Evolutionary conservation across 345 rosid genomes (phyloP).

Genomic region (Geranium brycei): DNA sequence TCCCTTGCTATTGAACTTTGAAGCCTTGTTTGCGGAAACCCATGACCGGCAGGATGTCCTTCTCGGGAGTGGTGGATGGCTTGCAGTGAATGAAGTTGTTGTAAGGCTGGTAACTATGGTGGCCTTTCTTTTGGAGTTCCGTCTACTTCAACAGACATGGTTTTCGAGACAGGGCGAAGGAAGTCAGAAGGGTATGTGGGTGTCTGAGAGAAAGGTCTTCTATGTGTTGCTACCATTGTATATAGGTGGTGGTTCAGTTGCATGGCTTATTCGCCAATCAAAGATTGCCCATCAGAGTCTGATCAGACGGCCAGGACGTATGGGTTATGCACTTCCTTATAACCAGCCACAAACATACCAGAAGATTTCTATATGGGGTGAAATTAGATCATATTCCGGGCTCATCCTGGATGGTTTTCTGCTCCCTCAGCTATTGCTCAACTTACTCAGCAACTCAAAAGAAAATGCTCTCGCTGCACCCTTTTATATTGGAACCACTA

Average conservation of each 20-base stretch:
- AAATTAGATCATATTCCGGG: conserved; percentile 62
- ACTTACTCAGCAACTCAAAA: conserved; percentile 35
- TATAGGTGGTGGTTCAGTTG: conserved; percentile 46
- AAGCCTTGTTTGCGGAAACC: conserved; percentile 43
- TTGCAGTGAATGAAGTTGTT: conserved; percentile 69
- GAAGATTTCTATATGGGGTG: conserved; percentile 43
- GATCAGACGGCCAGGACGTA: conserved; percentile 11
- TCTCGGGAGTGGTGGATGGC: conserved; percentile 65
- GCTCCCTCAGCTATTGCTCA: conserved; percentile 74
- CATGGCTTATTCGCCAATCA: conserved; percentile 41
- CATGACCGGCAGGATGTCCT: conserved; percentile 38
- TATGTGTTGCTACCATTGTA: conserved; percentile 48
- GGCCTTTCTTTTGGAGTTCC: conserved; percentile 72
- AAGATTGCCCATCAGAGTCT: conserved; percentile 20
- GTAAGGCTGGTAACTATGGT: conserved; percentile 70
- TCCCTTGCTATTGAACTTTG: conserved; percentile 66
- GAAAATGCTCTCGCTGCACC: conserved; percentile 38
- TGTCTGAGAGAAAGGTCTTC: conserved; percentile 52
- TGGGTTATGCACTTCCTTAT: conserved; percentile 3
- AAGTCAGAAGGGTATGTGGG: conserved; percentile 32
- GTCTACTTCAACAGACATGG: conserved; percentile 71
- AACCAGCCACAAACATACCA: conserved; percentile 15
- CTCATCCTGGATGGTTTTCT: conserved; percentile 65
- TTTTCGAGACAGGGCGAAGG: conserved; percentile 35
- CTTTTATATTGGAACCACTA: conserved; percentile 50